These are phyloP conservation scores for Astrocystis sublimbata DNA, from an alignment of 495 filamentous ascomycete genomes.

Conservation along the genomic window DNA sequence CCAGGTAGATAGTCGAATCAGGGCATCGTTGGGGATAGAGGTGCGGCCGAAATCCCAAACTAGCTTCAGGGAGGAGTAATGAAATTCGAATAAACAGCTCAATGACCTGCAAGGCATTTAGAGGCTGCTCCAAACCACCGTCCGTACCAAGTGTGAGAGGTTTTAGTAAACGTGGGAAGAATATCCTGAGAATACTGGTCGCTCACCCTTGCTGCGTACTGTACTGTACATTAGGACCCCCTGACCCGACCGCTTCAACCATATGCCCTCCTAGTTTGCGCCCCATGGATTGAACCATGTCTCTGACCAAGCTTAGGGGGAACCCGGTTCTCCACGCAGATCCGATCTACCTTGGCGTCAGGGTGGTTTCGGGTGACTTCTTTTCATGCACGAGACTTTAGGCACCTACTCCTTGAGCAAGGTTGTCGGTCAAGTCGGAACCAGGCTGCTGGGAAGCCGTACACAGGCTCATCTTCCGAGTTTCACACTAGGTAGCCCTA, in stretches of 20 bases:
- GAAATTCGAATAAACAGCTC: too few relatives aligned
- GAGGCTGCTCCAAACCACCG: too few relatives aligned
- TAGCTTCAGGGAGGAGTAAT: too few relatives aligned
- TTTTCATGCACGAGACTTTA: background rate
- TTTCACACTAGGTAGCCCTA: background rate
- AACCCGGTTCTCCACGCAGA: constrained; percentile 21
- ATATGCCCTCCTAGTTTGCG: background rate
- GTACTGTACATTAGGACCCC: background rate
- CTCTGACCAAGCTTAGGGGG: constrained; percentile 4
- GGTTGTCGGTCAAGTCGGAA: background rate
- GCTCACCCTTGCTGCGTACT: background rate
- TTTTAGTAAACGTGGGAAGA: too few relatives aligned
- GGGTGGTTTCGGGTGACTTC: background rate
- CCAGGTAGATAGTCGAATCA: too few relatives aligned
- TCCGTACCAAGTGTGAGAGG: too few relatives aligned
- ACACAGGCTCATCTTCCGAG: background rate
- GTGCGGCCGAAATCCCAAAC: too few relatives aligned
- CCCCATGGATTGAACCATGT: background rate
- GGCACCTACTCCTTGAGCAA: background rate
- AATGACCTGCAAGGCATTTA: too few relatives aligned
- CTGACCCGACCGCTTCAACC: constrained; percentile 10
- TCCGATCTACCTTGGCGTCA: constrained; percentile 9
- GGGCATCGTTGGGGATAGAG: too few relatives aligned
- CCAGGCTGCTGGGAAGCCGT: background rate
- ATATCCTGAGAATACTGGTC: too few relatives aligned